Evolutionary conservation across 2,329 filamentous ascomycete genomes (phyloP).

Genomic region (Fusarium irregulare): DNA sequence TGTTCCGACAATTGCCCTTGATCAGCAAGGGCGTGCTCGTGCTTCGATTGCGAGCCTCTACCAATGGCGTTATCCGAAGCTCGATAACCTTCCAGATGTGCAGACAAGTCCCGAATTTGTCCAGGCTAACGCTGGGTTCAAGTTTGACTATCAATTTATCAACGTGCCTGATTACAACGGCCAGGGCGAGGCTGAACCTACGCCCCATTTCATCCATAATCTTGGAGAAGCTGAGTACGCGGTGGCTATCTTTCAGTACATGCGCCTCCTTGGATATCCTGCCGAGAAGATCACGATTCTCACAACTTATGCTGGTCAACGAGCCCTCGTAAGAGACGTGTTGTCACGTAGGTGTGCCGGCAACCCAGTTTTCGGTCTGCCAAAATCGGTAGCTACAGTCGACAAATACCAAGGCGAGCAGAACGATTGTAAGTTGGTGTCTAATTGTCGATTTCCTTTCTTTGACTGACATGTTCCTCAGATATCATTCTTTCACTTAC

Average conservation of each 20-base stretch:
- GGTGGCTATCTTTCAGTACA: constrained; percentile 95
- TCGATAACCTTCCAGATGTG: constrained; percentile 83
- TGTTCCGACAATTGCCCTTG: constrained; percentile 89
- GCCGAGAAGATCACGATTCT: constrained; percentile 86
- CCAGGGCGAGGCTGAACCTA: constrained; percentile 86
- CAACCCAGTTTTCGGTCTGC: constrained; percentile 87
- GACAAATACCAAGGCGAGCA: constrained; percentile 99
- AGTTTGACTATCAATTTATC: constrained; percentile 96
- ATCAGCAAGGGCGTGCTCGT: constrained; percentile 92
- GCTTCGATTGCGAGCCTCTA: constrained; percentile 90
- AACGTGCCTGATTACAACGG: constrained; percentile 94
- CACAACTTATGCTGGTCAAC: constrained; percentile 92
- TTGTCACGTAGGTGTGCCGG: constrained; percentile 83
- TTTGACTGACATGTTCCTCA: constrained; percentile 52
- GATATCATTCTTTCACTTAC: constrained; percentile 95
- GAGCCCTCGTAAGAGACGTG: constrained; percentile 88
- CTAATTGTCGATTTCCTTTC: neutral
- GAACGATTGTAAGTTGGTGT: constrained; percentile 84
- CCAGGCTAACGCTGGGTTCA: constrained; percentile 89
- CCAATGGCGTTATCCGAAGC: constrained; percentile 87
- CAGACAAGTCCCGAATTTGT: constrained; percentile 76
- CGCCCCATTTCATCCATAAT: constrained; percentile 96
- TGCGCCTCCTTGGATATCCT: constrained; percentile 94
- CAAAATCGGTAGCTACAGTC: constrained; percentile 90
- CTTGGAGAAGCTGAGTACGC: constrained; percentile 97